Evolutionary conservation across 441 rosid species (phyloP), one percentile per base, ranked within the genome.

Genomic region (Pelargonium fulgidum): DNA sequence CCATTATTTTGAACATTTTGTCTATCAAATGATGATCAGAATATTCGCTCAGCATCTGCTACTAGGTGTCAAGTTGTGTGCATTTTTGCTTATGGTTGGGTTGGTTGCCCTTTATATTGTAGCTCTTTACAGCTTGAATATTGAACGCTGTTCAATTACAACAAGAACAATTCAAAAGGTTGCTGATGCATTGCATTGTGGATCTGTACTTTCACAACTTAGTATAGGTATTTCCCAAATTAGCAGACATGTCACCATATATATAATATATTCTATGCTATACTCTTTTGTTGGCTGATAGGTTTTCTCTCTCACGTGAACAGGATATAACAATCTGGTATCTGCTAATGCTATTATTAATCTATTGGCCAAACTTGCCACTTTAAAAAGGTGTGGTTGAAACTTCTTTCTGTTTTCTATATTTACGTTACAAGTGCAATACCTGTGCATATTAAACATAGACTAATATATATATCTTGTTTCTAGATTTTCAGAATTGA

Each of bases 91-190:
- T 66, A 68, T 24, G 29, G 29, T 24, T 24, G 29, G 29, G 29
- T 24, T 22, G 39, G 50, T 24, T 64, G 20, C 48, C 33, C 42
- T 67, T 72, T 74, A 39, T 79, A 73, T 71, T 76, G 45, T 69
- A 94, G 99, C 89, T 70, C 93, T 92, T 66, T 87, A 85, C 74
- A 87, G 84, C 82, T 88, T 94, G 84, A 94, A 87, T 66, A 78
- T 94, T 63, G 97, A 90, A 78, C 80, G 79, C 44, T 94, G 99
- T 77, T 92, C 90, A 64, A 82, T 94, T 77, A 87, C 99, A 74
- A 90, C 99, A 16, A 84, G 99, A 76, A 89, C 99, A 72, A 81
- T 94, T 80, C 88, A 87, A 70, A 94, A 87, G 81, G 75, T 88
- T 66, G 83, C 90, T 75, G 90, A 88, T 81, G 87, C 89, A 42